phyloP scores from a whole-genome alignment of 2,329 filamentous ascomycete species.

The Aspergillus sp. region DNA sequence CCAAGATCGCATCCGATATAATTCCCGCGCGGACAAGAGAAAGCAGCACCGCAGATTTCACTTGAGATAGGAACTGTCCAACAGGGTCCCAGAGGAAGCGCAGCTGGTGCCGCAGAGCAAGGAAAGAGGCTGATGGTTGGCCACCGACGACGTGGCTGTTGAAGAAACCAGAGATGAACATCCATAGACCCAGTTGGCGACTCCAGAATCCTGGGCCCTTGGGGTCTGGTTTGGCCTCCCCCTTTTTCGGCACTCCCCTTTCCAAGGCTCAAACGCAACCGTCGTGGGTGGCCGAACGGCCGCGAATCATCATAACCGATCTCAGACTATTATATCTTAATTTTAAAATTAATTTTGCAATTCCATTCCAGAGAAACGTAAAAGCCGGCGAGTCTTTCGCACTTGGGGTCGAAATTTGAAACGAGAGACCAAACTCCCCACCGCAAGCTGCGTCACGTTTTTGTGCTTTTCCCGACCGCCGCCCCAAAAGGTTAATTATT shows the following conservation, averaged over 20 bases:
- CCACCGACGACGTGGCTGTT: background rate
- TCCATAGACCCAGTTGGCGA: slow-evolving; percentile 8
- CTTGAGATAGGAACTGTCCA: slow-evolving; percentile 5
- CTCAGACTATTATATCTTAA: slow-evolving; percentile 5
- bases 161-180: background rate
- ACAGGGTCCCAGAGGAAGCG: slow-evolving; percentile 10
- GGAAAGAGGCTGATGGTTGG: slow-evolving; percentile 6
- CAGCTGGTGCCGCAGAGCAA: slow-evolving; percentile 10
- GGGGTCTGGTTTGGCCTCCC: slow-evolving; percentile 9
- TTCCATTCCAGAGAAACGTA: background rate
- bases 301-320: background rate
- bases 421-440: slow-evolving; percentile 31
- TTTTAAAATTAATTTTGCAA: slow-evolving; percentile 2
- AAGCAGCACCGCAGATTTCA: no score
- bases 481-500: slow-evolving; percentile 10
- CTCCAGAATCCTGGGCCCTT: slow-evolving; percentile 4
- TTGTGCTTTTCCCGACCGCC: slow-evolving; percentile 18
- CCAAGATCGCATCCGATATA: background rate
- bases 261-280: slow-evolving; percentile 15
- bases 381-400: background rate
- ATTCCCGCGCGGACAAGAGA: background rate
- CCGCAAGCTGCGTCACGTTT: slow-evolving; percentile 25
- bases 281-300: background rate
- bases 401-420: slow-evolving; percentile 34
- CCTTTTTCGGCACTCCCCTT: slow-evolving; percentile 18